phyloP scores from a whole-genome alignment of 257 asterid genomes.

The Capsicum chinense region DNA sequence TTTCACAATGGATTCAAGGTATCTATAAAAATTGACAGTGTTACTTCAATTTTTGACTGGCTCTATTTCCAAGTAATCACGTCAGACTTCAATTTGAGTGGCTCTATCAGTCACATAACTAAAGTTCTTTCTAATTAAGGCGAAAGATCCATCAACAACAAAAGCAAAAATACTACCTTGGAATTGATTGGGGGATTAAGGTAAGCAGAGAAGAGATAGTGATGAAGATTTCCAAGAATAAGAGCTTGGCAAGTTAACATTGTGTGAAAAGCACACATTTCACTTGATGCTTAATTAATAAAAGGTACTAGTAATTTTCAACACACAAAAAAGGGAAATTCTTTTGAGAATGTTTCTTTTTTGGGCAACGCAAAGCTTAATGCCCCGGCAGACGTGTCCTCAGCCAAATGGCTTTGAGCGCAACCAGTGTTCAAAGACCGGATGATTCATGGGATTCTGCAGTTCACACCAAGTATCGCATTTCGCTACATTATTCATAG shows the following conservation, averaged over 20 bases:
- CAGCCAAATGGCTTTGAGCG: background rate
- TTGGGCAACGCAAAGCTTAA: no score
- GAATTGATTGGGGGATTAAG: background rate
- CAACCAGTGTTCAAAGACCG: background rate
- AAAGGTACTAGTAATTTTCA: conserved; percentile 13
- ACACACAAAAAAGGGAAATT: conserved; percentile 7
- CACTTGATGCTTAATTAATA: background rate
- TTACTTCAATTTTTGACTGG: background rate
- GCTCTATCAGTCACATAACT: background rate
- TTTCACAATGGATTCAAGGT: background rate
- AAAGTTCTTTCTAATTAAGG: background rate
- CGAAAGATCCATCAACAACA: background rate
- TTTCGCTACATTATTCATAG: conserved; percentile 56
- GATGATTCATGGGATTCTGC: background rate
- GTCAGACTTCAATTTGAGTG: background rate
- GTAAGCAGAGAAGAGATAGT: background rate
- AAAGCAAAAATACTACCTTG: background rate
- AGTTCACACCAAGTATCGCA: conserved; percentile 25
- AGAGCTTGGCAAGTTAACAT: background rate
- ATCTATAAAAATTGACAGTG: background rate
- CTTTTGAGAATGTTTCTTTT: background rate
- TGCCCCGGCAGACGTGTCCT: background rate
- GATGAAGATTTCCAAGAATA: background rate
- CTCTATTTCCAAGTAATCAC: background rate
- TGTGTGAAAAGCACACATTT: background rate